phyloP scores from a whole-genome alignment of 208 protist species.

The Naegleria lovaniensis region DNA sequence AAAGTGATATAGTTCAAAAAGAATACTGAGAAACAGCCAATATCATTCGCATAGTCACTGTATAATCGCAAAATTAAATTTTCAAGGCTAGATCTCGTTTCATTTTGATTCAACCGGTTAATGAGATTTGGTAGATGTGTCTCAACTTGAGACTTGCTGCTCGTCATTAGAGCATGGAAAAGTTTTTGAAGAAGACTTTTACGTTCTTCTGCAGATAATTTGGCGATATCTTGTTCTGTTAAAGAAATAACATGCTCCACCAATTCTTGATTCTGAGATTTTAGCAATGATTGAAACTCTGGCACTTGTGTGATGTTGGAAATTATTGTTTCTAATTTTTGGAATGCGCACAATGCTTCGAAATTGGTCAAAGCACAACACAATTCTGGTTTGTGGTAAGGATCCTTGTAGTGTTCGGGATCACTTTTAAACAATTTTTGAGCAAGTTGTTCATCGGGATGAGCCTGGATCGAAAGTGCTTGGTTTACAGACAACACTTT shows the following conservation, averaged over 20 bases:
- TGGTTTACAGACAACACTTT: conserved; percentile 24
- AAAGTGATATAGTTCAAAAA: conserved; percentile 90
- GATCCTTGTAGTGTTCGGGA: conserved; percentile 3
- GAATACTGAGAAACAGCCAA: conserved; percentile 94
- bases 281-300: background rate
- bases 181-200: background rate
- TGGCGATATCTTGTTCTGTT: background rate
- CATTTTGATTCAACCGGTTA: background rate
- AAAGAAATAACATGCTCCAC: background rate
- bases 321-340: background rate
- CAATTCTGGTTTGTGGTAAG: conserved; percentile 23
- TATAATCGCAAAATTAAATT: background rate
- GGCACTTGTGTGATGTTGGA: background rate
- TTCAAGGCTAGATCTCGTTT: background rate
- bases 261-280: background rate
- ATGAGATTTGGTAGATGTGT: background rate
- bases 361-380: background rate
- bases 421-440: background rate
- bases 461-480: conserved; percentile 26
- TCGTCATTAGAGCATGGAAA: background rate
- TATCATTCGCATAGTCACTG: conserved; percentile 87
- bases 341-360: conserved; percentile 16
- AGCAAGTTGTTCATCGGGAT: background rate
- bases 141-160: background rate
- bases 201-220: background rate